Evolutionary conservation across 2,329 filamentous ascomycete species (phyloP).

Genomic region (Claviceps arundinis): DNA sequence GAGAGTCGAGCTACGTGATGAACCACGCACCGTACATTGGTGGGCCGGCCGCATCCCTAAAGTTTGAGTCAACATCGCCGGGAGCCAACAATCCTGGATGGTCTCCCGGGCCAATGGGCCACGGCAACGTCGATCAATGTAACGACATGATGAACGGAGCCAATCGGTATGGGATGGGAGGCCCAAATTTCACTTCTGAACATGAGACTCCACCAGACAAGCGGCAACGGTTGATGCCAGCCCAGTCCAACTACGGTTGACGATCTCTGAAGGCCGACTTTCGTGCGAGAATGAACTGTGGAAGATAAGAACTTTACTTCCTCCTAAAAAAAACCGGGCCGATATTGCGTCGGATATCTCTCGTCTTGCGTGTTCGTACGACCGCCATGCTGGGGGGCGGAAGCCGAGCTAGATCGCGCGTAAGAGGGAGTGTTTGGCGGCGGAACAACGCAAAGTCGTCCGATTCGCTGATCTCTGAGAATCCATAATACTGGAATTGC

Average conservation of each 20-base stretch:
- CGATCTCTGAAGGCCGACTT: background rate
- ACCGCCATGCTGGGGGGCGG: background rate
- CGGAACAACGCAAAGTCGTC: background rate
- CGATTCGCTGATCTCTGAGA: background rate
- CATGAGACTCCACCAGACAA: constrained; percentile 37
- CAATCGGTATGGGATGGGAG: constrained; percentile 23
- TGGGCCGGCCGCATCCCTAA: constrained; percentile 22
- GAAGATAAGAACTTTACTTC: background rate
- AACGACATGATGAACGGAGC: constrained; percentile 34
- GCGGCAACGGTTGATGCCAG: constrained; percentile 35
- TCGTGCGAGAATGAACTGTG: background rate
- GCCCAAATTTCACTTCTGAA: constrained; percentile 17
- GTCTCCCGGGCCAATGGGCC: constrained; percentile 39
- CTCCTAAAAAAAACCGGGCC: background rate
- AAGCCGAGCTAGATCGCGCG: background rate
- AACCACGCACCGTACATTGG: constrained; percentile 22
- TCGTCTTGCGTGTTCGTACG: background rate
- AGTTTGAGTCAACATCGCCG: constrained; percentile 42
- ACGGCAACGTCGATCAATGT: constrained; percentile 30
- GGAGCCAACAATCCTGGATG: constrained; percentile 32
- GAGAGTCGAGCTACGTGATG: constrained; percentile 21
- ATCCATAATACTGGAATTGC: background rate
- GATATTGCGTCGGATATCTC: background rate
- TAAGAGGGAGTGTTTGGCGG: background rate
- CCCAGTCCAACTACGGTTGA: constrained; percentile 27